Conservation (phyloP, 441 rosid species). For the Euphorbia schlechtendalii region DNA sequence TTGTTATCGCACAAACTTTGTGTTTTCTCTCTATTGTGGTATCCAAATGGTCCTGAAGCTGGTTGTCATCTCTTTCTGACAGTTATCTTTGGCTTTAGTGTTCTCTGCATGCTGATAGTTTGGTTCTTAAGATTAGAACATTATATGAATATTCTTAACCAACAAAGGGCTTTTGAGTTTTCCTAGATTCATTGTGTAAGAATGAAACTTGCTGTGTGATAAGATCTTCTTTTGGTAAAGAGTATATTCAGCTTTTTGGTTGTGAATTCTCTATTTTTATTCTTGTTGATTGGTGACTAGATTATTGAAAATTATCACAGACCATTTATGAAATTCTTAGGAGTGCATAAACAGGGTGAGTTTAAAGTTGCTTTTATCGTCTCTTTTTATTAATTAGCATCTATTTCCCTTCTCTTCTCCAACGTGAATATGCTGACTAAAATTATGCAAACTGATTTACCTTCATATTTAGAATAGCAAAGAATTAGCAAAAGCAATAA, state of each 20-base stretch:
- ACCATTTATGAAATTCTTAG: constrained; percentile 6
- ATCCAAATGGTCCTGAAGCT: neutral
- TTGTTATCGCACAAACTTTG: neutral
- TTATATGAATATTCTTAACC: constrained; percentile 14
- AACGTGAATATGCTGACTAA: neutral
- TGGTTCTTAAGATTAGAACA: neutral
- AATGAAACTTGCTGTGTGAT: constrained; percentile 11
- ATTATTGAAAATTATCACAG: constrained; percentile 4
- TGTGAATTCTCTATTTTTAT: constrained; percentile 10
- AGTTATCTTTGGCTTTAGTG: neutral
- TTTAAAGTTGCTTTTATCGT: constrained; percentile 10
- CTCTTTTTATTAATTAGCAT: constrained; percentile 4
- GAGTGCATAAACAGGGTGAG: constrained; percentile 1
- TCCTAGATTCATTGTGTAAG: constrained; percentile 16
- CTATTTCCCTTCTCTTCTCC: constrained; percentile 6
- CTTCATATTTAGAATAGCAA: constrained; percentile 12
- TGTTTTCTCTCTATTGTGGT: too few species aligned
- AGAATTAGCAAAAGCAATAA: constrained; percentile 17
- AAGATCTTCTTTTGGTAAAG: too few species aligned
- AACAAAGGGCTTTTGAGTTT: constrained; percentile 14
- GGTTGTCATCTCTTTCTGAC: neutral
- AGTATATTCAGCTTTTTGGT: too few species aligned
- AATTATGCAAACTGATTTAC: neutral
- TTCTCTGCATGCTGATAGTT: constrained; percentile 1
- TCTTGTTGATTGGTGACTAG: constrained; percentile 6